Evolutionary conservation across 495 filamentous ascomycete species (phyloP).

Genomic region (Penicillium waksmanii): DNA sequence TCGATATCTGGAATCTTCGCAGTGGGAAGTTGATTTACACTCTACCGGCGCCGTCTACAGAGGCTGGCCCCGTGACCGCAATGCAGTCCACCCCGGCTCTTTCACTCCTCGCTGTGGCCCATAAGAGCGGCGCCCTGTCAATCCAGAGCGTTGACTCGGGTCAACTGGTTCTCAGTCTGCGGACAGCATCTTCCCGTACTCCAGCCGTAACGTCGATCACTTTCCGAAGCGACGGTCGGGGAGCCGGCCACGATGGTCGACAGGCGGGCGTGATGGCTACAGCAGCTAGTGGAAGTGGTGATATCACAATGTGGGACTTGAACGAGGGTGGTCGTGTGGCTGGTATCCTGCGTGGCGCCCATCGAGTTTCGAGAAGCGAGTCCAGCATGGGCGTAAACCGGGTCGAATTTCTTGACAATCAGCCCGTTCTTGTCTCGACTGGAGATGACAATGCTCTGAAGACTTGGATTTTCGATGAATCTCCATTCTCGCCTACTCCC

Average conservation of each 20-base stretch:
- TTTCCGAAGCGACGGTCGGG: conserved; percentile 88
- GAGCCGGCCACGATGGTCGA: conserved; percentile 84
- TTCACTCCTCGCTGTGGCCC: conserved; percentile 85
- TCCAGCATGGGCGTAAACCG: conserved; percentile 68
- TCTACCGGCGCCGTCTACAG: conserved; percentile 67
- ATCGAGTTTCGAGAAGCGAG: conserved; percentile 66
- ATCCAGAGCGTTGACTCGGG: conserved; percentile 82
- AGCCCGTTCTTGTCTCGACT: conserved; percentile 85
- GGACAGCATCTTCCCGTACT: conserved; percentile 55
- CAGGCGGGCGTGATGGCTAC: conserved; percentile 86
- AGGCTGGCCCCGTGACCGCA: conserved; percentile 76
- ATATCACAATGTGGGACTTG: conserved; percentile 95
- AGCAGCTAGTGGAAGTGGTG: conserved; percentile 68
- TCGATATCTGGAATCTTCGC: conserved; percentile 97
- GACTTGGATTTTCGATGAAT: conserved; percentile 92
- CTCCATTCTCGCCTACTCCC: conserved; percentile 81
- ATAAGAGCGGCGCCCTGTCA: conserved; percentile 73
- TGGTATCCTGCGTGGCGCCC: conserved; percentile 81
- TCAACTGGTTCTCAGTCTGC: conserved; percentile 66
- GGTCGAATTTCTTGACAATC: conserved; percentile 88
- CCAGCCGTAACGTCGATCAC: conserved; percentile 75
- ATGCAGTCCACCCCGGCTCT: conserved; percentile 81
- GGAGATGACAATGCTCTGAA: conserved; percentile 92
- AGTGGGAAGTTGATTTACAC: conserved; percentile 88
- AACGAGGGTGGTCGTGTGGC: conserved; percentile 81